Evolutionary conservation across 2,329 filamentous ascomycete species (phyloP), one percentile per base, ranked within the genome.

Genomic region (Ustilaginoidea virens): DNA sequence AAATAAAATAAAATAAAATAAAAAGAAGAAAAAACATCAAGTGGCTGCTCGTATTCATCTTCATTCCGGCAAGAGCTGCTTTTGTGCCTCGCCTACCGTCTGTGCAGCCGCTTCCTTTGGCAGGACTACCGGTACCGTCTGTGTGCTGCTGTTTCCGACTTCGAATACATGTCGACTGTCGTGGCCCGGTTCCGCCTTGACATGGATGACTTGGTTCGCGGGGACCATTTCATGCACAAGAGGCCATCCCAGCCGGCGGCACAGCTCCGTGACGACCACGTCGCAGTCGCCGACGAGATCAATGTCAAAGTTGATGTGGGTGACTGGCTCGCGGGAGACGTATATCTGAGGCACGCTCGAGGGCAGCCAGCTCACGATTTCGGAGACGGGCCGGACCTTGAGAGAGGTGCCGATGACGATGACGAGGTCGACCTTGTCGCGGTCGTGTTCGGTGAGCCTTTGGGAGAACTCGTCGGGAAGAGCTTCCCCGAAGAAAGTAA

Each of bases 211-310:
- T 51, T 82, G 73, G 19, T 66, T 60, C 7, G 63, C 52, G n/a
- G 76, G 74, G 33, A 90, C 68, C 81, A 92, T 93, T 39, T 82
- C 75, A 46, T 94, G 85, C 25, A 69, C 49, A 30, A 93, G 53
- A 5, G 72, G 60, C 90, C 90, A 96, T 3, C 77, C 79, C 1
- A 81, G 74, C 9, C 81, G 71, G 25, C 75, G 69, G 47, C 81
- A 87, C 29, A 98, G 66, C 57, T 96, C 87, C 1, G 78, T 69
- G 10, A 96, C 80, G 7, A 96, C 75, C 23, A 85, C 69, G 47
- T 98, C 90, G 53, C 87, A 94, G 49, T 94, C 83, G 20, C 90
- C 90, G n/a, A 96, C 64, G 31, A 98, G 66, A 49, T 94, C 86
- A 40, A 98, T 83, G 52, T 98, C 90, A 43, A 98, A 96, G 49